These are phyloP conservation scores for Dictyostelium capitatum DNA, from an alignment of 78 protist species.

Conservation along the genomic window DNA sequence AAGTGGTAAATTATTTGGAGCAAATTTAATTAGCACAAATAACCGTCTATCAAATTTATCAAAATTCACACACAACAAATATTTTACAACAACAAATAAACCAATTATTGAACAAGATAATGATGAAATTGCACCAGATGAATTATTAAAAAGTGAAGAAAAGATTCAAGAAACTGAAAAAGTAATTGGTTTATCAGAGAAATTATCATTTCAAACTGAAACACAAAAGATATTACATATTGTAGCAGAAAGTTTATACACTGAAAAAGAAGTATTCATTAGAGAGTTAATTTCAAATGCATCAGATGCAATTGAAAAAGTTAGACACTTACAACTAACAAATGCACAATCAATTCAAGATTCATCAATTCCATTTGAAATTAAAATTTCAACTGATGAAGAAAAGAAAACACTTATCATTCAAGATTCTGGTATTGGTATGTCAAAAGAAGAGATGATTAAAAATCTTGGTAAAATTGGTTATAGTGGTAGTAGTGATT, in stretches of 20 bases:
- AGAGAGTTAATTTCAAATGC: slow-evolving; percentile 97
- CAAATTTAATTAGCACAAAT: neutral
- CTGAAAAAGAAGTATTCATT: slow-evolving; percentile 96
- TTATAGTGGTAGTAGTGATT: slow-evolving; percentile 87
- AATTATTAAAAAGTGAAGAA: slow-evolving; percentile 4
- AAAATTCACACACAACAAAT: neutral
- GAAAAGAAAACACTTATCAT: slow-evolving; percentile 78
- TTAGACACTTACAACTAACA: slow-evolving; percentile 80
- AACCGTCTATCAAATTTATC: neutral
- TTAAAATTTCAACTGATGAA: slow-evolving; percentile 68
- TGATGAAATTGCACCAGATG: slow-evolving; percentile 62
- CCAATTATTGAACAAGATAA: neutral
- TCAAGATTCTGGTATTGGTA: slow-evolving; percentile 98
- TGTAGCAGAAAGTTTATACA: slow-evolving; percentile 95
- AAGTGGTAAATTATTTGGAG: neutral
- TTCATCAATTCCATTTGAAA: slow-evolving; percentile 60
- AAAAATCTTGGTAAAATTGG: slow-evolving; percentile 98
- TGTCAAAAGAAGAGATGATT: slow-evolving; percentile 95
- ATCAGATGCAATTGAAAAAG: slow-evolving; percentile 98
- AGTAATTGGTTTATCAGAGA: slow-evolving; percentile 85
- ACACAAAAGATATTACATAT: slow-evolving; percentile 96
- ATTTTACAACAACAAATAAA: neutral
- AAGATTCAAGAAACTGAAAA: slow-evolving; percentile 52
- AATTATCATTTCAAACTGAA: slow-evolving; percentile 94
- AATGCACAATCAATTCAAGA: slow-evolving; percentile 5